phyloP scores from a whole-genome alignment of 441 rosid species.

The Kokia cookei region DNA sequence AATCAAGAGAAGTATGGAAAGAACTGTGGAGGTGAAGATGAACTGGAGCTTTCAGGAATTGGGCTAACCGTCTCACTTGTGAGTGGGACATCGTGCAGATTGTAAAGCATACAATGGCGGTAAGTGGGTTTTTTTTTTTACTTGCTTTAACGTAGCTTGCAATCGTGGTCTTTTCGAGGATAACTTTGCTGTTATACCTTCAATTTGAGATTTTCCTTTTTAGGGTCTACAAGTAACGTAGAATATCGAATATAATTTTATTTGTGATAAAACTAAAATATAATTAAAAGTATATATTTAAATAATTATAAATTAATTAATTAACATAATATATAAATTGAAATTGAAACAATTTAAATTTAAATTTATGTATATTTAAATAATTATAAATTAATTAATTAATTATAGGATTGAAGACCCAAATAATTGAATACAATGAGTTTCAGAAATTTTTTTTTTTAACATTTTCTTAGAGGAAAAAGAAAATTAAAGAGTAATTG shows the following conservation, averaged over 20 bases:
- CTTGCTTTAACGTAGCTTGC: conserved; percentile 33
- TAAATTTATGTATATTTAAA: too few species aligned
- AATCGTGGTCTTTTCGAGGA: conserved; percentile 21
- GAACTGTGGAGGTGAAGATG: conserved; percentile 28
- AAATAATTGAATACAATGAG: too few species aligned
- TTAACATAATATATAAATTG: too few species aligned
- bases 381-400: too few species aligned
- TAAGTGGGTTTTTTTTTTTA: background rate
- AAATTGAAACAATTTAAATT: too few species aligned
- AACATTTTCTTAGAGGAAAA: background rate
- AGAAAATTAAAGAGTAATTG: background rate
- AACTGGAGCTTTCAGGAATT: conserved; percentile 46
- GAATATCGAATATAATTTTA: too few species aligned
- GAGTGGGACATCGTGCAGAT: conserved; percentile 24
- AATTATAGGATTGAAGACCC: too few species aligned
- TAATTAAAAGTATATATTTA: too few species aligned
- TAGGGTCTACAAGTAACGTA: too few species aligned
- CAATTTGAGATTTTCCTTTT: background rate
- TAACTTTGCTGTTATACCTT: conserved; percentile 14
- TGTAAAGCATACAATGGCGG: background rate
- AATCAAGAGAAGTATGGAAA: background rate
- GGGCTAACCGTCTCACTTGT: conserved; percentile 14
- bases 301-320: too few species aligned
- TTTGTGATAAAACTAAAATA: too few species aligned
- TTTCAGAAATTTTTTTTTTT: too few species aligned